phyloP scores from a whole-genome alignment of 192 early-diverging fungal genomes.

The Spinellus fusiger region DNA sequence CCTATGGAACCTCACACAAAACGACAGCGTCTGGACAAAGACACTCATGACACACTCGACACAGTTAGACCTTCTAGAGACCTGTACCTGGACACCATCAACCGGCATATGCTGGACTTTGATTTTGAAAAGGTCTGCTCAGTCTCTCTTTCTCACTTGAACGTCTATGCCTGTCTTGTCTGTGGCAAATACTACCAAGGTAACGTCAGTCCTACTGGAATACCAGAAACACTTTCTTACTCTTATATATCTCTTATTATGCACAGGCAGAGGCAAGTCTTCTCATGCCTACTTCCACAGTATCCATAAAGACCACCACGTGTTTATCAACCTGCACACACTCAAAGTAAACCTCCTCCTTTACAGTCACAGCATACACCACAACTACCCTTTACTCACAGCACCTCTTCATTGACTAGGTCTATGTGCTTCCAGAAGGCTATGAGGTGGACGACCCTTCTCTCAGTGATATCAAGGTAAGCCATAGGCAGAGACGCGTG shows the following conservation, averaged over 20 bases:
- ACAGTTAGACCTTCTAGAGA: slow-evolving; percentile 27
- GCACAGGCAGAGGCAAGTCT: slow-evolving; percentile 71
- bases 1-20: slow-evolving; percentile 14
- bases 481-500: not conserved
- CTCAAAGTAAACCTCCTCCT: slow-evolving; percentile 44
- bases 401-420: slow-evolving; percentile 26
- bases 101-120: slow-evolving; percentile 87
- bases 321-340: slow-evolving; percentile 88
- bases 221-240: not conserved
- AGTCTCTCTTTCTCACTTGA: slow-evolving; percentile 86
- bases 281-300: slow-evolving; percentile 97
- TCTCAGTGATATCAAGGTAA: slow-evolving; percentile 87
- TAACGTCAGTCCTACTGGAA: slow-evolving; percentile 14
- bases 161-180: slow-evolving; percentile 93
- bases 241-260: not conserved
- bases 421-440: slow-evolving; percentile 89
- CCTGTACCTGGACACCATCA: slow-evolving; percentile 80
- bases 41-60: not conserved
- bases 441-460: slow-evolving; percentile 86
- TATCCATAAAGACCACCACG: slow-evolving; percentile 91
- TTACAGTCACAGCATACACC: not conserved
- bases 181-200: slow-evolving; percentile 96
- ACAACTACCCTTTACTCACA: not conserved
- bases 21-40: slow-evolving; percentile 4
- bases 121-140: slow-evolving; percentile 98